These are phyloP conservation scores for Starmerella vitae DNA, from an alignment of 805 yeast species.

Conservation along the genomic window DNA sequence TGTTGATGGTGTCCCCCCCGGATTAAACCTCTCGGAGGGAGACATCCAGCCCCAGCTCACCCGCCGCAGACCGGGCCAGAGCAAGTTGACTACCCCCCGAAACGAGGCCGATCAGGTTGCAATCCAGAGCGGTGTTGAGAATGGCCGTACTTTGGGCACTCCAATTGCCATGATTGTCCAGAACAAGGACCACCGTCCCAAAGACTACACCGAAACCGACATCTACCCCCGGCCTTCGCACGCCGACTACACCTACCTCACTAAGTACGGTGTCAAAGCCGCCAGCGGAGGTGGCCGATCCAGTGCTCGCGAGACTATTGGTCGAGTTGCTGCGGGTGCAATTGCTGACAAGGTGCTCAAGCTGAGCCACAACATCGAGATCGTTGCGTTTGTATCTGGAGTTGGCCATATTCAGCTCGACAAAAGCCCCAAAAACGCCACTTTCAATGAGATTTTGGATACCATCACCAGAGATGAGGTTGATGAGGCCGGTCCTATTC, in stretches of 20 bases:
- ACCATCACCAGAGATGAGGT: conserved; percentile 79
- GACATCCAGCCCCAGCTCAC: conserved; percentile 94
- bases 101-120: conserved; percentile 87
- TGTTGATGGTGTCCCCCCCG: conserved; percentile 97
- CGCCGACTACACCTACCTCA: conserved; percentile 87
- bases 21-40: conserved; percentile 64
- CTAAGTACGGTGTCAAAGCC: conserved; percentile 85
- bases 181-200: conserved; percentile 94
- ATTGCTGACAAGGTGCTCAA: conserved; percentile 83
- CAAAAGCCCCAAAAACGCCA: conserved; percentile 51
- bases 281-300: conserved; percentile 97
- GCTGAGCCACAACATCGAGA: conserved; percentile 70
- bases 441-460: conserved; percentile 52
- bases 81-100: conserved; percentile 82
- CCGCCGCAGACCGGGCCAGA: conserved; percentile 96
- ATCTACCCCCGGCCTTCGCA: conserved; percentile 95
- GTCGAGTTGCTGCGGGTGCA: conserved; percentile 98
- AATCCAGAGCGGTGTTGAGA: conserved; percentile 90
- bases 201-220: conserved; percentile 91
- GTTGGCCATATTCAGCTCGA: conserved; percentile 73
- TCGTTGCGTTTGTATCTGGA: conserved; percentile 91
- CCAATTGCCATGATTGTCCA: conserved; percentile 88
- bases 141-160: conserved; percentile 81
- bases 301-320: conserved; percentile 94
- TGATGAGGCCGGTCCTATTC: conserved; percentile 75